Percentiles rank a stretch among this genome's conserved stretches.
These are phyloP conservation scores for Mycena epipterygia DNA, from an alignment of 768 basidiomycete species.

Conservation along the genomic window DNA sequence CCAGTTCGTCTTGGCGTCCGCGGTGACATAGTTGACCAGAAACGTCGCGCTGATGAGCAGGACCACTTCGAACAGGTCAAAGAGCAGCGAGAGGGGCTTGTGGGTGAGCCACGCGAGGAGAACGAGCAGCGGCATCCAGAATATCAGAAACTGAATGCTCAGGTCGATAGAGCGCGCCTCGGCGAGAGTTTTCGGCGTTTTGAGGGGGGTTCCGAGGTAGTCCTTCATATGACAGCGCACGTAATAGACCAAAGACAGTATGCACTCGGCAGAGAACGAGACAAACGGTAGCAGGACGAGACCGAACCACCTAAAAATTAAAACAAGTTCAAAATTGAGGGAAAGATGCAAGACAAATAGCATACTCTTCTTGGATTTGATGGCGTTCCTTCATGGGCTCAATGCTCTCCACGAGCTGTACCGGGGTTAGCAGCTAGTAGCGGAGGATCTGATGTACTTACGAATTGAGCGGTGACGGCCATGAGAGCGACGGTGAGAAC, in stretches of 20 bases:
- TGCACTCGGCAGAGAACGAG: constrained; percentile 79
- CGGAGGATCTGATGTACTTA: constrained; percentile 45
- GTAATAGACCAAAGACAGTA: constrained; percentile 71
- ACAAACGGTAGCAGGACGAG: constrained; percentile 78
- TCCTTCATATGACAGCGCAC: constrained; percentile 57
- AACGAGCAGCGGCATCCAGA: constrained; percentile 83
- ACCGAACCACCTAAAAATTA: constrained; percentile 72
- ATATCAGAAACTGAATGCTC: constrained; percentile 81
- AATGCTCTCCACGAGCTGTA: constrained; percentile 75
- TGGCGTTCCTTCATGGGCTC: constrained; percentile 61
- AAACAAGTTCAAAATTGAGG: neutral
- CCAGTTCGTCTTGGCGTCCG: constrained; percentile 86
- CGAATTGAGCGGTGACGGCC: constrained; percentile 79
- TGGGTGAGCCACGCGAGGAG: constrained; percentile 75
- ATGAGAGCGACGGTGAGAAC: constrained; percentile 67
- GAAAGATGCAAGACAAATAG: constrained; percentile 27
- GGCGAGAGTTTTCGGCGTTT: constrained; percentile 68
- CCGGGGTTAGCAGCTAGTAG: neutral
- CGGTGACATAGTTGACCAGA: constrained; percentile 84
- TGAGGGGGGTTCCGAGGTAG: constrained; percentile 43
- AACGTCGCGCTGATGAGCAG: constrained; percentile 78
- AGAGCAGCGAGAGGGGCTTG: constrained; percentile 73
- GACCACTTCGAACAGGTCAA: constrained; percentile 79
- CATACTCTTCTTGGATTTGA: constrained; percentile 68
- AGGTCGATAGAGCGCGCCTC: constrained; percentile 80